Evolutionary conservation across 1,139 yeast genomes (phyloP), one percentile per base, ranked within the genome.

Genomic region (Protomyces arabidopsidicola): DNA sequence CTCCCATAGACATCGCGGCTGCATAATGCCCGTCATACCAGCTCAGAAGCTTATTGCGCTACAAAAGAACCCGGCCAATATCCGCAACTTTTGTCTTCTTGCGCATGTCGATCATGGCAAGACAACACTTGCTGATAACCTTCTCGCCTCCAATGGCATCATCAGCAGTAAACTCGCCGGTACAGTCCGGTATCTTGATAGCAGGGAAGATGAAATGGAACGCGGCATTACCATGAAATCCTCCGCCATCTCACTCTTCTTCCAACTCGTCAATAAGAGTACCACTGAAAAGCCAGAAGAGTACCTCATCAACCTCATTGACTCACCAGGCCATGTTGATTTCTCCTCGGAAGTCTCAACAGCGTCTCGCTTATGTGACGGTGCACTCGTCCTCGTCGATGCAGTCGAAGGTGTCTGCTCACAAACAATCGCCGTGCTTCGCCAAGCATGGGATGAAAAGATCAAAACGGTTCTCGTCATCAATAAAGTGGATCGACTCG

Each of bases 51-150:
- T 90, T 38, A 79, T 81, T 57, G 76, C 82, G 66, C 77, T 91
- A 34, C 98, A 93, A 74, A 79, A 79, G 68, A 82, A 86, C 68
- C 85, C 96, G 0, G 77, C 81, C 10, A 78, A 84, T 67, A 84
- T 93, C 42, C 80, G 98, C 66, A 95, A 95, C 75, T 90, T 95
- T 55, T 95, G 98, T 75, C 90, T 95, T 67, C 79, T 95, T 63
- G 99, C 99, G 0, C 99, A 95, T 76, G 98, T 95, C 38, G 99
- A 95, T 74, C 99, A 95, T 74, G 99, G 99, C 52, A 95, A 65
- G 76, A 95, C 99, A 0, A 89, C 98, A 1, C 78, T 95, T 54
- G 88, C 97, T 62, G 99, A 95, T 75, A 88, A 96, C 6, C 78
- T 95, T 60, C 77, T 95, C 59, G 98, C 98, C 35, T 87, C 96